Evolutionary conservation across 768 basidiomycete genomes (phyloP), one percentile per base, ranked within the genome.

Genomic region (Lactarius psammicola): DNA sequence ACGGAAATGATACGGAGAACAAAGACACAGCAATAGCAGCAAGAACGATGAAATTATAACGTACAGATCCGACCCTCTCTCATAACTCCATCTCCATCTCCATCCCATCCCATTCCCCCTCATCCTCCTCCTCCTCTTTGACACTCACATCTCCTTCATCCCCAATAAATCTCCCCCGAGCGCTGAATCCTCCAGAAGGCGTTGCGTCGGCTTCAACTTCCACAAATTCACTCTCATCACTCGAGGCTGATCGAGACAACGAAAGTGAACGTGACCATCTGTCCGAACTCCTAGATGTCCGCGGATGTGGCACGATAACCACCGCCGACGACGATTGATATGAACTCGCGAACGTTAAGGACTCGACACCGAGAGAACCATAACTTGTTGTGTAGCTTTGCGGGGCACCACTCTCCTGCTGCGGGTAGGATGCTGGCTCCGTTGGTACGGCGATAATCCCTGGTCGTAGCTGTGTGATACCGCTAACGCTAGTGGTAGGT

Each of bases 51-150:
- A 36, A 34, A 46, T 20, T 61, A 59, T 57, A 62, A 62, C 56
- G 31, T 66, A 66, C 65, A 66, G 60, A 51, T 60, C 58, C 44
- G 33, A 23, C 30, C 31, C 13, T 20, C 23, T 20, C 46, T 71
- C 68, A 75, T 83, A 88, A 84, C 71, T 87, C 86, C 86, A 88
- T 87, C 62, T 88, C 89, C 85, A 90, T 88, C 65, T 82, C 81
- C 77, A 78, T 75, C 58, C 82, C 77, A 60, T 80, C 77, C 78
- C 76, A 81, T 66, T 79, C 78, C 60, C 78, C 78, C 70, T 82
- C 85, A 33, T 79, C 80, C 53, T 63, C 63, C 42, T 69, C 68
- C 42, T 80, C 80, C 69, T 82, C 82, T 69, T 82, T 82, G 36
- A 78, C 71, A 76, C 78, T 64, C 76, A 79, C 59, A 36, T 77